Evolutionary conservation across 2,329 filamentous ascomycete species (phyloP), one percentile per base, ranked within the genome.

Genomic region (Aaosphaeria arxii): DNA sequence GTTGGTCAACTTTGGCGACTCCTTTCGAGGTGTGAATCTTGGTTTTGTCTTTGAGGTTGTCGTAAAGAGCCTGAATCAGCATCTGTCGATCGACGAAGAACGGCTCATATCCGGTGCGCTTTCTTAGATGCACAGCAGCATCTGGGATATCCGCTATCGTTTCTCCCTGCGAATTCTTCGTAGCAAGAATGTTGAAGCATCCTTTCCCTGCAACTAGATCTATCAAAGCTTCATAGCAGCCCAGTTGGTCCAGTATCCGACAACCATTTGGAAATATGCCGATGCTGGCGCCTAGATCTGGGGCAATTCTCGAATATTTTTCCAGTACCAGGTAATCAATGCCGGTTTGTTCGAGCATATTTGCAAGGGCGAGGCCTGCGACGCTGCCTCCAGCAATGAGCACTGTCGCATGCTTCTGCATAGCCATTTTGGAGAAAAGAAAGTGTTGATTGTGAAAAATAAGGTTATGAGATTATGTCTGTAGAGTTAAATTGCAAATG

Each of bases 241-340:
- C 61, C 11, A 62, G 55, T 9, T 63, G 60, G 35, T 63, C 61
- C 13, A 64, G 50, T 28, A 63, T 49, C 11, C 58, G 56, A 11
- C 43, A 46, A 9, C 52, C 53, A 28, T 51, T 50, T 29, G 60
- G 61, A 31, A 48, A 58, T 40, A 63, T 46, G 5, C 53, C 55
- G 31, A 63, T 45, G 9, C 54, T 56, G 11, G 61, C 60, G 3
- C 61, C 60, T 36, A 52, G 46, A 11, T 58, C 9, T 1, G 60
- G 58, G 1, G 56, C 51, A 7, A 61, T 55, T 17, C 57, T 40
- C 5, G 43, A 40, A 39, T 58, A 52, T 30, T 57, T 57, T 47
- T 64, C 61, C 11, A 64, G 51, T 30, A 64, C 48, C 6, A 62
- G 28, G 46, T 56, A 59, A 11, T 62, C 55, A 39, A 62, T 62